Evolutionary conservation across 805 yeast genomes (phyloP), one percentile per base, ranked within the genome.

Genomic region (Ascoidea tarda): DNA sequence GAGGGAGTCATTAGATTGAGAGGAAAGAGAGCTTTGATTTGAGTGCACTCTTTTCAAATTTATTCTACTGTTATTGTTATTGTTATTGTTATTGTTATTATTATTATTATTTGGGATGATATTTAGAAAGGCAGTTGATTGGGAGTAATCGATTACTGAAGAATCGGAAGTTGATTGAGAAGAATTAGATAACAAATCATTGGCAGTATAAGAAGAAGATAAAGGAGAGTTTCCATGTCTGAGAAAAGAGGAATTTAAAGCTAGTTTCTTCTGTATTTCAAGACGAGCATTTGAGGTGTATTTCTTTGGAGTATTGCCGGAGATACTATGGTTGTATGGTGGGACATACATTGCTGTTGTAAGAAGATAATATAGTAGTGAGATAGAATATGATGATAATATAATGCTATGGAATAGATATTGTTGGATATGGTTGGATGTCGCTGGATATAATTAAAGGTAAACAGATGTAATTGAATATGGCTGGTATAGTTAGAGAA

Each of bases 191-290:
- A 14, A 38, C 14, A 38, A 38, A 46, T 61, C 64, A 4, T 63
- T 58, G 3, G 63, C 60, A 45, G 56, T 61, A 21, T 60, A 54
- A n/a, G 59, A 63, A 42, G 56, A 52, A 16, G 62, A 62, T 12
- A 65, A 53, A 1, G 67, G 65, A 1, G 67, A 58, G 16, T 65
- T 59, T 4, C 65, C 65, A 53, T 64, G 63, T 52, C 52, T 59
- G n/a, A 63, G 54, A 31, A 57, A 47, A 12, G 46, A 32, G 10
- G 33, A 51, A 5, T 50, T 50, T 6, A 59, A 51, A 32, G 58
- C 59, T 28, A 65, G 57, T 52, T 60, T 60, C 38, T 54, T 53
- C 10, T 57, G 56, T n/a, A 65, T 57, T 50, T 65, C 67, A 50
- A 58, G 62, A 46, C 69, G 54, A 32, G 69, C 69, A 38, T 62